Evolutionary conservation across 768 basidiomycete species (phyloP).

Genomic region (Tremella fuciformis): DNA sequence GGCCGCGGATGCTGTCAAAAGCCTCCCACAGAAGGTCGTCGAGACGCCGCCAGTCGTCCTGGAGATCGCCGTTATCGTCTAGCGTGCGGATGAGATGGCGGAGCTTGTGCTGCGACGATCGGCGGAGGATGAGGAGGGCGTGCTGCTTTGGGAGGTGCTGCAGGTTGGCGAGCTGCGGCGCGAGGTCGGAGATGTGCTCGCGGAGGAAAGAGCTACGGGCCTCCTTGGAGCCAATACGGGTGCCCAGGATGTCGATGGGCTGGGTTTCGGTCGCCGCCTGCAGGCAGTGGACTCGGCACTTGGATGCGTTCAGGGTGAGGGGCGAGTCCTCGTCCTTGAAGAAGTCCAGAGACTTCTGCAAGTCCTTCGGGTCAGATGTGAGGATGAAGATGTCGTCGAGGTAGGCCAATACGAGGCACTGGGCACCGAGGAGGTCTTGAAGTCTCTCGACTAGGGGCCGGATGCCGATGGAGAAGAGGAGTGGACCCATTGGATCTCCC

Average conservation of each 20-base stretch:
- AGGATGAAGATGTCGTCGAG: slow-evolving; percentile 22
- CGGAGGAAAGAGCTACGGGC: slow-evolving; percentile 9
- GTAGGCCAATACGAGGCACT: slow-evolving; percentile 11
- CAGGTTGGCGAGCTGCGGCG: neutral
- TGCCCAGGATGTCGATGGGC: slow-evolving; percentile 9
- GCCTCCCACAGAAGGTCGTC: neutral
- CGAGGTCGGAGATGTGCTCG: slow-evolving; percentile 7
- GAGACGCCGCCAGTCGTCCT: no score
- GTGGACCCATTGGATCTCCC: slow-evolving; percentile 27
- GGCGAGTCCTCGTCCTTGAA: neutral
- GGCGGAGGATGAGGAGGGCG: slow-evolving; percentile 15
- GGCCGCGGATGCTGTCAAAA: neutral
- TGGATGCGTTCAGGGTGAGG: slow-evolving; percentile 4
- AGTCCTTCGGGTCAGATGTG: neutral
- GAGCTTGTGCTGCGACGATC: slow-evolving; percentile 8
- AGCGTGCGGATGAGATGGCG: slow-evolving; percentile 19
- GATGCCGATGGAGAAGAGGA: slow-evolving; percentile 23
- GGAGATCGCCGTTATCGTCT: slow-evolving; percentile 8
- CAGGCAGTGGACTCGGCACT: neutral
- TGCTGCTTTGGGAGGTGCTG: slow-evolving; percentile 8
- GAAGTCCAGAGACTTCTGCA: neutral
- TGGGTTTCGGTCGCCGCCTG: slow-evolving; percentile 1
- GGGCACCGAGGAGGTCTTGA: slow-evolving; percentile 9
- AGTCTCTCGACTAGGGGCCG: slow-evolving; percentile 9
- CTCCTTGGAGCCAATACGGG: slow-evolving; percentile 3